A percentile compares a stretch with the other conserved stretches of the same genome.
Evolutionary conservation across 169 alveolate genomes (phyloP).

Genomic region (Babesia sp.): DNA sequence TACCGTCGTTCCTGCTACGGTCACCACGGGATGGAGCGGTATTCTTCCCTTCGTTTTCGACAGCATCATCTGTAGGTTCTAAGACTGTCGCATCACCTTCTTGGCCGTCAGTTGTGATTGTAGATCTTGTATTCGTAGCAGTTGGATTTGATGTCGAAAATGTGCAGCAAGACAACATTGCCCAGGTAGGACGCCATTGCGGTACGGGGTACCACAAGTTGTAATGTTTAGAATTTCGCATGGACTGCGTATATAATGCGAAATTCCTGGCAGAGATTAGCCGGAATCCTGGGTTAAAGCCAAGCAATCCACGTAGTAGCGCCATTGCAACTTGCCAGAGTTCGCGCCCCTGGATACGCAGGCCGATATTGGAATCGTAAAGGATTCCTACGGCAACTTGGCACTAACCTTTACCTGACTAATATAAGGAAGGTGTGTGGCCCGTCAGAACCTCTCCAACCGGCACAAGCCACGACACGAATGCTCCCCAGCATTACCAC

Average conservation of each 20-base stretch:
- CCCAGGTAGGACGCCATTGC: neutral
- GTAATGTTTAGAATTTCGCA: neutral
- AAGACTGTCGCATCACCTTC: neutral
- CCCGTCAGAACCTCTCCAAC: neutral
- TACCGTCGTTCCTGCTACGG: neutral
- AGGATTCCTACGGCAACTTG: neutral
- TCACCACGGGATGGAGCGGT: neutral
- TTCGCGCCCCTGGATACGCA: neutral
- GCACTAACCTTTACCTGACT: neutral
- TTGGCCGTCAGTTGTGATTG: neutral
- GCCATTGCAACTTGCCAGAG: neutral
- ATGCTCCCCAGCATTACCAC: neutral
- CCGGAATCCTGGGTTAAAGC: neutral
- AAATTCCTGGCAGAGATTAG: neutral
- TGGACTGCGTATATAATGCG: neutral
- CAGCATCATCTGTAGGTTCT: neutral
- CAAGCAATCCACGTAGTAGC: neutral
- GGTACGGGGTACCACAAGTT: neutral
- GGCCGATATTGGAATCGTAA: neutral
- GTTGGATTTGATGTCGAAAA: neutral
- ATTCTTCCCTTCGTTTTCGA: neutral
- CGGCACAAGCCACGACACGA: neutral
- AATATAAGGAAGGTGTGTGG: neutral
- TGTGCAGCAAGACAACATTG: neutral
- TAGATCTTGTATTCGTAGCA: neutral